Conservation (phyloP, 2,329 filamentous ascomycete species). For the Fusarium newnesense region DNA sequence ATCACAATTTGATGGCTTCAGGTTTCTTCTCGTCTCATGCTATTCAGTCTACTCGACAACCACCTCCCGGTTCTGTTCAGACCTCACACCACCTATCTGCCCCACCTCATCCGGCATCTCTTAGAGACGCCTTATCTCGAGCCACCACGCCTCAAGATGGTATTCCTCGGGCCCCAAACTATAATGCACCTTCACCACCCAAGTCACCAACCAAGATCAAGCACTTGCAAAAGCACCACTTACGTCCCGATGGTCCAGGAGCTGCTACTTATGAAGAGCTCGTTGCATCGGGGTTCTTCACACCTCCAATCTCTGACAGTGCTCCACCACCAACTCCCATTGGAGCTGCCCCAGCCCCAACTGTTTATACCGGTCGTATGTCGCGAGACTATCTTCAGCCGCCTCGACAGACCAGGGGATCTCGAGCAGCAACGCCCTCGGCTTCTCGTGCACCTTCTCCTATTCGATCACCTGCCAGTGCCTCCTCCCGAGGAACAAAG, state of each 20-base stretch:
- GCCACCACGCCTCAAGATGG: constrained; percentile 26
- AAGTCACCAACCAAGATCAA: constrained; percentile 29
- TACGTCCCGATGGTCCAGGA: constrained; percentile 17
- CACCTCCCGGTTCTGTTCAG: constrained; percentile 33
- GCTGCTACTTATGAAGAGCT: constrained; percentile 42
- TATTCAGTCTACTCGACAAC: constrained; percentile 66
- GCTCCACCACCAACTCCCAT: constrained; percentile 23
- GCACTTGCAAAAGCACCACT: constrained; percentile 15
- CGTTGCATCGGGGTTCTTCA: constrained; percentile 42
- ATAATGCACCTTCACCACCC: constrained; percentile 24
- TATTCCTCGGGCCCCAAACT: constrained; percentile 3
- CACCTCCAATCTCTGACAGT: constrained; percentile 35
- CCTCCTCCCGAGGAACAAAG: constrained; percentile 61
- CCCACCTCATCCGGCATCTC: constrained; percentile 10
- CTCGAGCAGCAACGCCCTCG: constrained; percentile 37
- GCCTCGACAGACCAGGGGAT: constrained; percentile 44
- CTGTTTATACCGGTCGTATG: constrained; percentile 24
- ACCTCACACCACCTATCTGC: constrained; percentile 9
- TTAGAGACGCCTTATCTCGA: constrained; percentile 25
- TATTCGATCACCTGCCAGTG: constrained; percentile 49
- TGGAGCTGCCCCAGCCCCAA: constrained; percentile 35
- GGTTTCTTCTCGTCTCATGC: constrained; percentile 69
- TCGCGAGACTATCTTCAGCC: constrained; percentile 31
- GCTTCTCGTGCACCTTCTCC: constrained; percentile 34
- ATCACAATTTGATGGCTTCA: constrained; percentile 65